phyloP scores from a whole-genome alignment of 208 protist genomes.

The Lotmaria passim region DNA sequence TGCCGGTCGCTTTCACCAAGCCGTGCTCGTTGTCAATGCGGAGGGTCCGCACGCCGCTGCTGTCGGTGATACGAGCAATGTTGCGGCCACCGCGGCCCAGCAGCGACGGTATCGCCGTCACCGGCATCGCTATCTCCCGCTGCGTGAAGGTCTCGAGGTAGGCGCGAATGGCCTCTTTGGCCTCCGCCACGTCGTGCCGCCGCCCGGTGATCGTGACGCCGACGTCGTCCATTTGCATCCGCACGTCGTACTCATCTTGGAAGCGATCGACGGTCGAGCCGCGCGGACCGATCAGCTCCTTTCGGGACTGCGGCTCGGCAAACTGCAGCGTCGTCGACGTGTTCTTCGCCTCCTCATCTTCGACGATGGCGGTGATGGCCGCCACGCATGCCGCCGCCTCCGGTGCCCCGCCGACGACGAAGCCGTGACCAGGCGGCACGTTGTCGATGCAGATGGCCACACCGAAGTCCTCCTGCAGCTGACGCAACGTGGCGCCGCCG shows the following conservation, averaged over 20 bases:
- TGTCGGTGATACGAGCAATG: slow-evolving; percentile 40
- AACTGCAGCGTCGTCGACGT: slow-evolving; percentile 16
- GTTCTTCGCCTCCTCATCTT: slow-evolving; percentile 28
- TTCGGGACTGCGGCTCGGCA: slow-evolving; percentile 29
- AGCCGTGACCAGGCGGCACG: slow-evolving; percentile 31
- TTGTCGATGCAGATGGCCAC: slow-evolving; percentile 58
- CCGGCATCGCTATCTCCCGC: slow-evolving; percentile 32
- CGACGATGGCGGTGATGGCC: slow-evolving; percentile 46
- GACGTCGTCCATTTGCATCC: slow-evolving; percentile 32
- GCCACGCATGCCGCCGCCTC: slow-evolving; percentile 34
- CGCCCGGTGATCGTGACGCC: slow-evolving; percentile 32
- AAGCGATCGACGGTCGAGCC: slow-evolving; percentile 47
- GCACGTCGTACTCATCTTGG: slow-evolving; percentile 50
- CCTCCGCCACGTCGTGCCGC: slow-evolving; percentile 11
- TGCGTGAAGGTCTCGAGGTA: slow-evolving; percentile 36
- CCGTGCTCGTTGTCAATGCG: slow-evolving; percentile 34
- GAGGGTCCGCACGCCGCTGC: slow-evolving; percentile 40
- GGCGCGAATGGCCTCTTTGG: slow-evolving; percentile 23
- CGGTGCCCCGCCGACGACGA: slow-evolving; percentile 36
- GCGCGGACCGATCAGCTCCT: slow-evolving; percentile 43
- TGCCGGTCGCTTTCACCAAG: slow-evolving; percentile 35
- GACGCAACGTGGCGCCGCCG: slow-evolving; percentile 49
- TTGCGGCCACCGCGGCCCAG: slow-evolving; percentile 55
- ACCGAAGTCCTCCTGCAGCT: slow-evolving; percentile 70
- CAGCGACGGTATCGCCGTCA: slow-evolving; percentile 26